phyloP scores from a whole-genome alignment of 1,284 basidiomycete species.

The Leccinum olivaceoglutinosum region DNA sequence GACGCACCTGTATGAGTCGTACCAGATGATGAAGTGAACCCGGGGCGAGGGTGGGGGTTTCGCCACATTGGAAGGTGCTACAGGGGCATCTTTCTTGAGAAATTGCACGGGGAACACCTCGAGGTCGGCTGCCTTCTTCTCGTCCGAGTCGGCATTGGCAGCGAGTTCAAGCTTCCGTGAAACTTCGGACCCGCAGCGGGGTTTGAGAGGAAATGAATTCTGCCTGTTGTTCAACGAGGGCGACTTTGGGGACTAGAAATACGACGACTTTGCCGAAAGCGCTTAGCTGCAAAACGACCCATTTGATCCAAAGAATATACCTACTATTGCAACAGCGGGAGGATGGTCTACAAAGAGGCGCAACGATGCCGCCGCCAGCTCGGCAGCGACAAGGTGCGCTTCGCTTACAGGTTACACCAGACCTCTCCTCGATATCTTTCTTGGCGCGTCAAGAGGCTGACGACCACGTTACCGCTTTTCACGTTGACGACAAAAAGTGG shows the following conservation, averaged over 20 bases:
- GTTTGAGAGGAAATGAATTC: constrained; percentile 63
- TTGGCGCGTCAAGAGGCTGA: too few relatives aligned
- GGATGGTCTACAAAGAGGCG: too few relatives aligned
- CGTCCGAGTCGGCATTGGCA: constrained; percentile 27
- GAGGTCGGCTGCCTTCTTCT: constrained; percentile 34
- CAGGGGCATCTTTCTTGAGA: constrained; percentile 38
- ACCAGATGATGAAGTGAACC: constrained; percentile 59
- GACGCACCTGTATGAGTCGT: constrained; percentile 59
- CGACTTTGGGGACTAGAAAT: constrained; percentile 79
- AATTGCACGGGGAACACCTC: constrained; percentile 29
- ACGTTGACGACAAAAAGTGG: too few relatives aligned
- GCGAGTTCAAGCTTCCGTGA: constrained; percentile 44
- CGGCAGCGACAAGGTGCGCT: too few relatives aligned
- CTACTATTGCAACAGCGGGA: too few relatives aligned
- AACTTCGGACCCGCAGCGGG: constrained; percentile 58
- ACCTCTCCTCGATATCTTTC: too few relatives aligned
- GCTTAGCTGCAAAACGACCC: constrained; percentile 50
- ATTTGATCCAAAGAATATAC: constrained; percentile 44
- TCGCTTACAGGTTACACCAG: too few relatives aligned
- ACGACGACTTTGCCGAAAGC: constrained; percentile 50
- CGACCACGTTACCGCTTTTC: too few relatives aligned
- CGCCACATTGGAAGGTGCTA: constrained; percentile 20
- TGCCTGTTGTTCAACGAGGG: constrained; percentile 78
- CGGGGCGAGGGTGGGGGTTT: constrained; percentile 28
- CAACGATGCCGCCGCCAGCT: too few relatives aligned